phyloP scores from a whole-genome alignment of 176 grass and related monocot genomes.

The Thinopyrum elongatum region DNA sequence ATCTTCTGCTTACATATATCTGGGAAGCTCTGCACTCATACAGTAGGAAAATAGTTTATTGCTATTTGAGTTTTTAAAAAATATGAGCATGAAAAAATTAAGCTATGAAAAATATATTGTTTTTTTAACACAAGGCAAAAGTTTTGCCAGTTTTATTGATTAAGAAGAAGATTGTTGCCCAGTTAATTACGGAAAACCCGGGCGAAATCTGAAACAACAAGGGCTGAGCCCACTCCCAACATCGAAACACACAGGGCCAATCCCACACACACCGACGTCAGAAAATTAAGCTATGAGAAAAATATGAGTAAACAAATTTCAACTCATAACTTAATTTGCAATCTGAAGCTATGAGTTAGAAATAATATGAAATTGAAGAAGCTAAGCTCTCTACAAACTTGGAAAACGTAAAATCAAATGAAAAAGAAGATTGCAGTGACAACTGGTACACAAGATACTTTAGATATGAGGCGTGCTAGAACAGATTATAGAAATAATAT shows the following conservation, averaged over 20 bases:
- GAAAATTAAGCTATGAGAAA: background rate
- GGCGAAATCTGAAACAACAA: background rate
- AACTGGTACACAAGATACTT: background rate
- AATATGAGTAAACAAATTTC: background rate
- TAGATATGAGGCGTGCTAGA: background rate
- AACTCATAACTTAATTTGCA: background rate
- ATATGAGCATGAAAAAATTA: background rate
- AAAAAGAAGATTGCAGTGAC: background rate
- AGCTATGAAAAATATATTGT: too few species aligned
- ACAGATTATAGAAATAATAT: background rate
- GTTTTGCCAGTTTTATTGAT: background rate
- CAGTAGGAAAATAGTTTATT: background rate
- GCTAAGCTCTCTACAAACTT: background rate
- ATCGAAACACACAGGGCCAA: background rate
- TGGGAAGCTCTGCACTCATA: background rate
- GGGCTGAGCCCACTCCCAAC: background rate
- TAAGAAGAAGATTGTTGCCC: background rate
- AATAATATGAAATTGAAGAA: background rate
- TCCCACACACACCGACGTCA: background rate
- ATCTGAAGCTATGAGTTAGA: background rate
- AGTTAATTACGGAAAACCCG: background rate
- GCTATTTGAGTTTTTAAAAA: background rate
- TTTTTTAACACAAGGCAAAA: background rate
- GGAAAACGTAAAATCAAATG: background rate
- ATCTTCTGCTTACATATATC: slow-evolving; percentile 19